A percentile compares a stretch with the other conserved stretches of the same genome.
Evolutionary conservation across 805 yeast genomes (phyloP).

Genomic region (Kregervanrija fluxuum): DNA sequence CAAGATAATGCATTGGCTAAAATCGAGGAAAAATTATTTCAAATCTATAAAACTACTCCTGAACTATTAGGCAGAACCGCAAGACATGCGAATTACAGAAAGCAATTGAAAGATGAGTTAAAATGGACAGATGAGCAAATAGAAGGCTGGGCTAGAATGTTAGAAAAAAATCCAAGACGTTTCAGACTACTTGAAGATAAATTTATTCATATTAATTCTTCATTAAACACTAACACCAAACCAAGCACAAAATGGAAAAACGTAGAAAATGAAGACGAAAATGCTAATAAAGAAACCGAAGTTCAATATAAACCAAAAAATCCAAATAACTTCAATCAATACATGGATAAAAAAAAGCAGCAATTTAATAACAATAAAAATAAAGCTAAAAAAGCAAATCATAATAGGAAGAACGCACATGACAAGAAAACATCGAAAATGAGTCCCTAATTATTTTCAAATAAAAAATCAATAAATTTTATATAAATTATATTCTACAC

Average conservation of each 20-base stretch:
- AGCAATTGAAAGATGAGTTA: slow-evolving; percentile 42
- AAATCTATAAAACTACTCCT: slow-evolving; percentile 44
- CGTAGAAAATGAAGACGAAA: slow-evolving; percentile 6
- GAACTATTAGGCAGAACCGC: slow-evolving; percentile 38
- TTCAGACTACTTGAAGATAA: slow-evolving; percentile 57
- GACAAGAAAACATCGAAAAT: not conserved
- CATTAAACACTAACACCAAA: slow-evolving; percentile 17
- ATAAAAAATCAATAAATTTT: too few species aligned
- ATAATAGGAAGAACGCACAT: slow-evolving; percentile 42
- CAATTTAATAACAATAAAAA: slow-evolving; percentile 44
- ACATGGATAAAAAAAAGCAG: slow-evolving; percentile 22
- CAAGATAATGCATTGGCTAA: slow-evolving; percentile 1
- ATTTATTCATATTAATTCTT: slow-evolving; percentile 37
- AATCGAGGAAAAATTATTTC: slow-evolving; percentile 51
- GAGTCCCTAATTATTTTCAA: too few species aligned
- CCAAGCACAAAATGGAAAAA: slow-evolving; percentile 17
- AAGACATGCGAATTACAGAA: slow-evolving; percentile 43
- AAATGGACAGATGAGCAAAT: slow-evolving; percentile 85
- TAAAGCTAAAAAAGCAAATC: slow-evolving; percentile 54
- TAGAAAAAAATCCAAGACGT: slow-evolving; percentile 56
- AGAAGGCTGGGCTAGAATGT: slow-evolving; percentile 87
- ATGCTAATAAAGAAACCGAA: not conserved
- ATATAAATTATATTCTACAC: not conserved
- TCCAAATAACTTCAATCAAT: slow-evolving; percentile 6
- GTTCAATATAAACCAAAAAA: not conserved